A percentile compares a stretch with the other conserved stretches of the same genome.
Conservation (phyloP, 2,329 filamentous ascomycete species). For the Fusarium nygamai region DNA sequence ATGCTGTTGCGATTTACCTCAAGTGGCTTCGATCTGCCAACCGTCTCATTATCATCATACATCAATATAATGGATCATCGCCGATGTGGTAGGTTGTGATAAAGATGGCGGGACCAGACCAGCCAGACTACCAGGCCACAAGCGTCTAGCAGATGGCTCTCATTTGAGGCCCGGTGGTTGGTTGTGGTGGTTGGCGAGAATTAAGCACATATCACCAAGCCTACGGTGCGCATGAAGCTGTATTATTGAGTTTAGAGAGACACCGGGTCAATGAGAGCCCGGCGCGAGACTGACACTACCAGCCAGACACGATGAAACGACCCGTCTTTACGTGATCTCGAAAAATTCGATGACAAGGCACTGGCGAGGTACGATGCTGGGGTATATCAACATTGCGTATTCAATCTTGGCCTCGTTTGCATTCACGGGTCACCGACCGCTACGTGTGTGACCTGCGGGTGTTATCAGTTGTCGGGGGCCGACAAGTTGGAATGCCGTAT, state of each 20-base stretch:
- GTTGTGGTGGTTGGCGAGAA: constrained; percentile 22
- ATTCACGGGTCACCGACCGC: constrained; percentile 2
- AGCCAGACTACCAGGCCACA: not conserved
- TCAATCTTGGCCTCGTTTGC: constrained; percentile 3
- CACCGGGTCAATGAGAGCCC: constrained; percentile 17
- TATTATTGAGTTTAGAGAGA: constrained; percentile 13
- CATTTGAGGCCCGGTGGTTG: constrained; percentile 15
- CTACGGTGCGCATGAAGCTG: constrained; percentile 21
- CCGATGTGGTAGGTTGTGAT: constrained; percentile 2
- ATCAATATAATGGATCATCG: constrained; percentile 17
- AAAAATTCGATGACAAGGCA: constrained; percentile 4
- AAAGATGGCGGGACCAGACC: not conserved
- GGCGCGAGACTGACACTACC: constrained; percentile 5
- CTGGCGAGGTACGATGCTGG: not conserved
- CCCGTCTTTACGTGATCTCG: constrained; percentile 8
- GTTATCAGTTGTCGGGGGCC: constrained; percentile 9
- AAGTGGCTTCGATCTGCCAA: constrained; percentile 17
- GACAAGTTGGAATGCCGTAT: constrained; percentile 21
- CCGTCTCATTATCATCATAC: constrained; percentile 4
- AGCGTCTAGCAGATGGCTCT: constrained; percentile 11
- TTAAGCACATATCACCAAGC: constrained; percentile 20
- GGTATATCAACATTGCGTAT: not conserved
- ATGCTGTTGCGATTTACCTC: constrained; percentile 1
- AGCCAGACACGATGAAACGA: constrained; percentile 23
- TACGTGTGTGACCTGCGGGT: constrained; percentile 13